phyloP scores from a whole-genome alignment of 768 basidiomycete species.

The Auriscalpium vulgare region DNA sequence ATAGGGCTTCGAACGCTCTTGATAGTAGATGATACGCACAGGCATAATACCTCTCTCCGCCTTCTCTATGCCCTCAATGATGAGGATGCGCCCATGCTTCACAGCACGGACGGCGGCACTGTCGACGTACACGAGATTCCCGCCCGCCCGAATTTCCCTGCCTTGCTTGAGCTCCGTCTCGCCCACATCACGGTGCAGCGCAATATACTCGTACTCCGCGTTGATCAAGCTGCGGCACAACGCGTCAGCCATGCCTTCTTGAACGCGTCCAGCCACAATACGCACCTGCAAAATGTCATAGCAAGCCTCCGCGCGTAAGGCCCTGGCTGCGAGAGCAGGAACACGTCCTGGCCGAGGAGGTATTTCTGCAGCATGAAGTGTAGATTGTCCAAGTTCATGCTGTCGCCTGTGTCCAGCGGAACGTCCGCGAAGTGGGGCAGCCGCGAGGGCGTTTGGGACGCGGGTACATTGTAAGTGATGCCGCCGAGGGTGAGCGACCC shows the following conservation, averaged over 20 bases:
- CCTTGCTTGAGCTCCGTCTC: conserved; percentile 70
- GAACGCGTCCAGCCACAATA: background rate
- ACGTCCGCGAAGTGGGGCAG: conserved; percentile 35
- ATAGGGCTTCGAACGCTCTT: background rate
- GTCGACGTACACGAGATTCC: conserved; percentile 59
- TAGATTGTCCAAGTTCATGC: conserved; percentile 48
- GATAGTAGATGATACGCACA: conserved; percentile 26
- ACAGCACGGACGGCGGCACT: conserved; percentile 60
- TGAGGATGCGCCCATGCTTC: conserved; percentile 55
- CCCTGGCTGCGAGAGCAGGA: conserved; percentile 58
- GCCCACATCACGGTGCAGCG: conserved; percentile 61
- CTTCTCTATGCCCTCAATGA: conserved; percentile 65
- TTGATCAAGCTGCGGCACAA: conserved; percentile 43
- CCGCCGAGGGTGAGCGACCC: conserved; percentile 52
- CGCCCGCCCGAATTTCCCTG: conserved; percentile 52
- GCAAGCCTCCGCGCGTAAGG: conserved; percentile 58
- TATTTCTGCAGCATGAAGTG: conserved; percentile 65
- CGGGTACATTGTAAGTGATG: conserved; percentile 48
- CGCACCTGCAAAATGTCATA: conserved; percentile 54
- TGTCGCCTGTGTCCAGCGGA: conserved; percentile 43
- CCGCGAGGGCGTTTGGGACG: conserved; percentile 38
- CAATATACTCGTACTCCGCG: conserved; percentile 61
- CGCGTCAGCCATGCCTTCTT: background rate
- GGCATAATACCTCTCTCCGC: conserved; percentile 70
- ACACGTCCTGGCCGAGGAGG: conserved; percentile 58